Evolutionary conservation across 1,284 basidiomycete genomes (phyloP).

Genomic region (Malassezia sp.): DNA sequence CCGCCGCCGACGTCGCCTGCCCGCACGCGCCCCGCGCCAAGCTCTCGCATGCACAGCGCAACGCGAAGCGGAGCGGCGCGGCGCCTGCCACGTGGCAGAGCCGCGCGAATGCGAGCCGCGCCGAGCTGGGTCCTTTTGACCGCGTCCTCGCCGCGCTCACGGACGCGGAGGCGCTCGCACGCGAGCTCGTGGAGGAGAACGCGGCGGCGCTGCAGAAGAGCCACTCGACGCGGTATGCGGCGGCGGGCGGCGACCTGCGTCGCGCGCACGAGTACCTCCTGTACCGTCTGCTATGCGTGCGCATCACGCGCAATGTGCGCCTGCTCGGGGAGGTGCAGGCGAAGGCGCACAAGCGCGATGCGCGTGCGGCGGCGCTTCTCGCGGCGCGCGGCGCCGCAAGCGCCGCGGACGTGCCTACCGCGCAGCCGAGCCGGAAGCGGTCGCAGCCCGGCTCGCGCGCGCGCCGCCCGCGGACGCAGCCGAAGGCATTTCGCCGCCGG

Average conservation of each 20-base stretch:
- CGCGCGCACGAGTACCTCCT: conserved; percentile 41
- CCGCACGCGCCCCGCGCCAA: conserved; percentile 18
- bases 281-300: conserved; percentile 36
- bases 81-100: conserved; percentile 13
- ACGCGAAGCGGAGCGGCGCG: conserved; percentile 22
- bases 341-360: conserved; percentile 33
- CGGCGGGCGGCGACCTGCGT: conserved; percentile 36
- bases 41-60: conserved; percentile 39
- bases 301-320: conserved; percentile 34
- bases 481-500: conserved; percentile 16
- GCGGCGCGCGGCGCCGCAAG: conserved; percentile 12
- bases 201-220: conserved; percentile 39
- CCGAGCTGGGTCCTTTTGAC: conserved; percentile 42
- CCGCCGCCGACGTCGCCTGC: not conserved
- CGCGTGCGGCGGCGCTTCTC: conserved; percentile 23
- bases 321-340: conserved; percentile 34
- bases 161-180: conserved; percentile 37
- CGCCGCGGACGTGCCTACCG: conserved; percentile 12
- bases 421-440: conserved; percentile 16
- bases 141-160: conserved; percentile 36
- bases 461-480: conserved; percentile 16
- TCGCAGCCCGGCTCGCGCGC: conserved; percentile 21
- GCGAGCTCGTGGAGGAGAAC: conserved; percentile 40
- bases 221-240: conserved; percentile 38
- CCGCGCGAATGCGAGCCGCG: conserved; percentile 22